These are phyloP conservation scores for Colletotrichum cordylinicola DNA, from an alignment of 2,329 filamentous ascomycete species.

Conservation along the genomic window DNA sequence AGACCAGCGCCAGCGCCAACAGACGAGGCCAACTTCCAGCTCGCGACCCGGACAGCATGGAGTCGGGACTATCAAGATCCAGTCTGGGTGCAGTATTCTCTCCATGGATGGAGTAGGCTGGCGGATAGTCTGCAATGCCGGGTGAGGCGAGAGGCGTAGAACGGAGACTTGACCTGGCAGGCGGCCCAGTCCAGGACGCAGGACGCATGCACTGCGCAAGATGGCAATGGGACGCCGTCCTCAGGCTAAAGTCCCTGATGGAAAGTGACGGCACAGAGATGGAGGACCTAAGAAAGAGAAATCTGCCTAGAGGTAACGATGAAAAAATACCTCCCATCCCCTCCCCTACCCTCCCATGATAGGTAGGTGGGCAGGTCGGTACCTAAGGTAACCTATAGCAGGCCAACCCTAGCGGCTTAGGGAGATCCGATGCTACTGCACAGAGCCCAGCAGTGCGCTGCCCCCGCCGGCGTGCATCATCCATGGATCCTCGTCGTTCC, in stretches of 20 bases:
- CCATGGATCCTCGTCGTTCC: constrained; percentile 2
- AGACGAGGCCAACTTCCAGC: neutral
- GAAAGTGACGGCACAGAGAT: neutral
- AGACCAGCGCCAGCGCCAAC: constrained; percentile 1
- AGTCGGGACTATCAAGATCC: neutral
- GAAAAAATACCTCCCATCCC: neutral
- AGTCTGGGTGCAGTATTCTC: neutral
- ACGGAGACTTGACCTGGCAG: neutral
- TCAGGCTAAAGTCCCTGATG: neutral
- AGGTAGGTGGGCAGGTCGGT: neutral
- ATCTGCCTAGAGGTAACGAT: neutral
- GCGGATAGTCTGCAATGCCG: neutral
- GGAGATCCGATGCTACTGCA: constrained; percentile 20
- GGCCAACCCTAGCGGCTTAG: neutral
- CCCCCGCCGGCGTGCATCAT: constrained; percentile 12
- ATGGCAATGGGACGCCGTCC: neutral
- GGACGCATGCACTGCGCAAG: constrained; percentile 16
- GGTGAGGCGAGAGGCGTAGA: constrained; percentile 14
- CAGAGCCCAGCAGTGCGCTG: neutral
- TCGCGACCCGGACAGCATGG: neutral
- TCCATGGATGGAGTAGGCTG: neutral
- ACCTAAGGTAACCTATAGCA: neutral
- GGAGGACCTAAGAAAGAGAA: neutral
- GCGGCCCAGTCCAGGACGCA: neutral
- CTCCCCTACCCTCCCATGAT: neutral